Conservation (phyloP, 352 stramenopile genomes). For the Chrysophaeum taylorii region DNA sequence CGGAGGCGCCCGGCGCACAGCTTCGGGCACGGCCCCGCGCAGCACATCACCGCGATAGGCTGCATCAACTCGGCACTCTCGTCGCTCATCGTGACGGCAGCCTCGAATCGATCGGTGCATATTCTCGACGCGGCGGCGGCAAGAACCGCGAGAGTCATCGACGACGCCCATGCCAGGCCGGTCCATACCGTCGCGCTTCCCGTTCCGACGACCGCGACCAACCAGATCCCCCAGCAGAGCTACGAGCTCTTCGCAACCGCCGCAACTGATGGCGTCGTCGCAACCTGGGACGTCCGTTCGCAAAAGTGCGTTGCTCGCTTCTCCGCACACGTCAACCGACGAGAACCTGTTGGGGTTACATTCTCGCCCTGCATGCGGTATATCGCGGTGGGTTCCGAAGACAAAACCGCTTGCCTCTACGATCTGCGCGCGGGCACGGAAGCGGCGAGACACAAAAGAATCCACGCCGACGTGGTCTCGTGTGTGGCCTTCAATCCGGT, state of each 20-base stretch:
- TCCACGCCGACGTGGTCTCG: slow-evolving; percentile 62
- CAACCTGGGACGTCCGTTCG: slow-evolving; percentile 67
- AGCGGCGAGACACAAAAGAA: slow-evolving; percentile 11
- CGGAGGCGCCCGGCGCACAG: slow-evolving; percentile 36
- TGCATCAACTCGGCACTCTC: slow-evolving; percentile 69
- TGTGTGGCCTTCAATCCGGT: slow-evolving; percentile 62
- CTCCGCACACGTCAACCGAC: slow-evolving; percentile 62
- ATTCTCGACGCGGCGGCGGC: slow-evolving; percentile 57
- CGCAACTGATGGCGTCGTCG: slow-evolving; percentile 51
- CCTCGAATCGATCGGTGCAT: slow-evolving; percentile 58
- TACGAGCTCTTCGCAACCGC: slow-evolving; percentile 68
- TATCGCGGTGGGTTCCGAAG: slow-evolving; percentile 67
- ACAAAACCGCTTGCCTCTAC: slow-evolving; percentile 64
- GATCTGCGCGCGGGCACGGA: slow-evolving; percentile 57
- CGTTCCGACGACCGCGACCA: slow-evolving; percentile 50
- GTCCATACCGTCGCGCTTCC: slow-evolving; percentile 56
- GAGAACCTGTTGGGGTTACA: slow-evolving; percentile 52
- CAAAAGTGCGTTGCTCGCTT: slow-evolving; percentile 68
- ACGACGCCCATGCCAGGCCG: slow-evolving; percentile 48
- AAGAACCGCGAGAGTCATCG: slow-evolving; percentile 48
- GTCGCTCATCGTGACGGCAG: slow-evolving; percentile 52
- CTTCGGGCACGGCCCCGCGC: slow-evolving; percentile 52
- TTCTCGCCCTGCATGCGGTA: slow-evolving; percentile 79
- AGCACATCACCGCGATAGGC: slow-evolving; percentile 52
- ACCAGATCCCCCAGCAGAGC: slow-evolving; percentile 49